Evolutionary conservation across 106 monocot species (phyloP), one percentile per base, ranked within the genome.

Genomic region (Dendrobium officinale): DNA sequence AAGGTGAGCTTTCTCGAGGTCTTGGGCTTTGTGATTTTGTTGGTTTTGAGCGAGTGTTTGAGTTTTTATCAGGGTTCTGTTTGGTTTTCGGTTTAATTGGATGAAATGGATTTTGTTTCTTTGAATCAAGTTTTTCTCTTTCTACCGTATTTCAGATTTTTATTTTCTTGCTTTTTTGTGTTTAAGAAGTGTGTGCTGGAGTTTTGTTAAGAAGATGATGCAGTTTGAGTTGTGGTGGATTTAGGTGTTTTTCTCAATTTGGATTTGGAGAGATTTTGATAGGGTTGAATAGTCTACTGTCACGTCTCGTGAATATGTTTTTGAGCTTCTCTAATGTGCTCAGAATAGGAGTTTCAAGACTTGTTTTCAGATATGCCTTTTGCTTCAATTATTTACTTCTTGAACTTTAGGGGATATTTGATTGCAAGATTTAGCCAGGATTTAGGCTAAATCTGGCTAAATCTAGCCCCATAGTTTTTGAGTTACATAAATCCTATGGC

Each of bases 1-100:
- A 78, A 79, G 83, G 83, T 83, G 7, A 70, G 77, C 4, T 70
- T 72, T 31, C 27, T 76, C 26, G 20, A 43, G 5, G n/a, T 24
- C 64, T 42, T 74, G 13, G 2, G 10, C 15, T 74, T 8, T 0
- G 44, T 42, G 41, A 9, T 74, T 44, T 42, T 16, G 18, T 72
- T 74, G 6, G 26, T 27, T 43, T 41, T 18, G 16, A 19, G 15
- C 2, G 74, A 9, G 42, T 10, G 19, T 41, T 74, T 16, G 3
- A n/a, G 61, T 37, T 70, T 70, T 27, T 29, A 45, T 67, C 27
- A 26, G n/a, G 72, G 24, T 73, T 73, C 41, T 73, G 41, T 16
- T 73, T 73, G 41, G 3, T 42, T 29, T 43, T 42, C 16, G 27
- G 16, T 72, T 42, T 43, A 74, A 42, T n/a, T 74, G 40, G 43